Base-by-base conservation (phyloP, 192 early-diverging fungal genomes). In the Coemansia sp. region DNA sequence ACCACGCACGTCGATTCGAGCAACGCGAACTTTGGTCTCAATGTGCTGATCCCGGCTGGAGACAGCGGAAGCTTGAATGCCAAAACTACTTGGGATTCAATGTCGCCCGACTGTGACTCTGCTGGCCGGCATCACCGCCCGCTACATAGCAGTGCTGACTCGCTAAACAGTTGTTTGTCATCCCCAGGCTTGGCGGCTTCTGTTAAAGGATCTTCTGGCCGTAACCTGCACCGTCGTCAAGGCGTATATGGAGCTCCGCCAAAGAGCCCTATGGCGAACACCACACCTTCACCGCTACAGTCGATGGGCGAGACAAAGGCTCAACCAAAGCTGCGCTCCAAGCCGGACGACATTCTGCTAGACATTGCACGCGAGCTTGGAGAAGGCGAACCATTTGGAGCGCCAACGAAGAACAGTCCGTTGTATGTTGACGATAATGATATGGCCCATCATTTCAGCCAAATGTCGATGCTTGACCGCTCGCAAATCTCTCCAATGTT, bases 291-390 rank as follows among this genome's bases (percentile, higher is more conserved):
- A 11, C 55, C 55, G 3, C 51, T 71, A 24, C 56, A 58, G 16
- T 33, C 43, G n/a, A 34, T 35, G 20, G 34, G 58, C 62, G 69
- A 71, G n/a, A 21, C 16, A 44, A 41, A 49, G 39, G 30, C 60
- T n/a, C 51, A 69, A 18, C 24, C 49, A 15, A 46, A 24, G 18
- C 7, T 11, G 24, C 49, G 43, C 2, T 63, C 55, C 15, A 68
- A 66, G 26, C 52, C 67, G 3, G 30, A 30, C 5, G 67, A 71
- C 53, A 76, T 81, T 58, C 58, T 81, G 46, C 56, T 76, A 24
- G 78, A 81, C 55, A 81, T 81, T 73, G 78, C 78, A 44, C 73
- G 78, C 39, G 78, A 81, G 67, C 74, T 81, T 35, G 69, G 78
- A 44, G 71, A 81, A 23, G 78, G 75, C 62, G 73, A 75, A 36